Evolutionary conservation across 768 basidiomycete species (phyloP), one percentile per base, ranked within the genome.

Genomic region (Boletales sp.): DNA sequence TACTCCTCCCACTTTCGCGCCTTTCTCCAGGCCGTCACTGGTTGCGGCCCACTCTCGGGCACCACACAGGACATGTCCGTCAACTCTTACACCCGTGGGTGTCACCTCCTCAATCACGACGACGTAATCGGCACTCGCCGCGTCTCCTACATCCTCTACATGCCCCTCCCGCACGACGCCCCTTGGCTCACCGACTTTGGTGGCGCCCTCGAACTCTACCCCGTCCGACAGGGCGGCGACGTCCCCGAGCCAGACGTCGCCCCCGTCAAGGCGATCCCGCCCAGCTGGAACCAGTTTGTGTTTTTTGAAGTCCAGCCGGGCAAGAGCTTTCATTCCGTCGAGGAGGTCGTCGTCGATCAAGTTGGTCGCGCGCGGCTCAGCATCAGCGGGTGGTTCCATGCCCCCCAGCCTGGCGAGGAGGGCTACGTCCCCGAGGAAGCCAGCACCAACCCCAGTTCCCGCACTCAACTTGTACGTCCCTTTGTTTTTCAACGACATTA

Each of bases 351-450:
- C n/a, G 86, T 90, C 0, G 81, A 69, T 18, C 72, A 83, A 54
- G 87, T 88, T 39, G 86, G 85, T 0, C 70, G 83, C 39, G 78
- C 86, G 58, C 74, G 95, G 32, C 69, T 97, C 59, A 92, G 89
- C 56, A 89, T 97, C 59, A 93, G 89, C 58, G 95, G 95, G 8
- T 98, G 95, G 95, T 98, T 97, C 72, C 95, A 98, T 64, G 83
- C 86, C 19, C 86, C 92, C 0, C 84, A 95, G 61, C 84, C 87
- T 55, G 92, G 90, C 11, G 95, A 98, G 66, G 88, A 93, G 35
- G 94, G 90, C 0, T 92, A 90, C 60, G 75, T 80, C 41, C 70
- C 75, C 0, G 83, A 84, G 39, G 52, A 69, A 12, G 63, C 61
- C 14, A 61, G 68, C 35, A 67, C 63, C 27, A 74, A 86, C 67